These are phyloP conservation scores for Globisporangium emineosum DNA, from an alignment of 352 stramenopile species.

Conservation along the genomic window DNA sequence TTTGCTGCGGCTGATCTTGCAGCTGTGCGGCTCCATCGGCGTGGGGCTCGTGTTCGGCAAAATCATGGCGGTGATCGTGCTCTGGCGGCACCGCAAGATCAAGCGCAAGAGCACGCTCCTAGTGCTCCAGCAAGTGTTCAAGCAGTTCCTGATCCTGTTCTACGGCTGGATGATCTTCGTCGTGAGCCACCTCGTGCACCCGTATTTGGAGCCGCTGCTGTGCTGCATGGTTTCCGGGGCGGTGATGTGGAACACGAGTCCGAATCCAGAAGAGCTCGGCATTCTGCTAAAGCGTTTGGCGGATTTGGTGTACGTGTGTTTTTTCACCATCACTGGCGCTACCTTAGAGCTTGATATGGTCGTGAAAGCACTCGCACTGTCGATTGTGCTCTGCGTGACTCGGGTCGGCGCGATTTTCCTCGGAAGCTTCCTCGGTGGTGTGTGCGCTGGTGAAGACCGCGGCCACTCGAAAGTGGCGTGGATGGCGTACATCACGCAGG, in stretches of 20 bases:
- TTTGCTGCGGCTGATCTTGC: conserved; percentile 26
- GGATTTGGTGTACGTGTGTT: conserved; percentile 68
- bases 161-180: conserved; percentile 62
- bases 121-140: conserved; percentile 37
- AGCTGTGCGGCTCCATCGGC: conserved; percentile 48
- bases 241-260: conserved; percentile 61
- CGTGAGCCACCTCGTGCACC: conserved; percentile 52
- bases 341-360: conserved; percentile 67
- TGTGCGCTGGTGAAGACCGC: conserved; percentile 40
- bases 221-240: conserved; percentile 68
- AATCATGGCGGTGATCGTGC: conserved; percentile 49
- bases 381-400: conserved; percentile 48
- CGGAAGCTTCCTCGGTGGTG: conserved; percentile 48
- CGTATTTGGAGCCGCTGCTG: conserved; percentile 62
- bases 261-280: conserved; percentile 51
- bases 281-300: conserved; percentile 50
- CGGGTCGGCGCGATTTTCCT: conserved; percentile 58
- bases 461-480: conserved; percentile 49
- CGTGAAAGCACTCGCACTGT: conserved; percentile 50
- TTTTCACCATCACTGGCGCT: conserved; percentile 70
- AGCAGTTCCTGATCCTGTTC: conserved; percentile 58
- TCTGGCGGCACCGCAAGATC: conserved; percentile 45
- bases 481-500: conserved; percentile 79
- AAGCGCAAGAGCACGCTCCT: conserved; percentile 50
- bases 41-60: conserved; percentile 52